Percentiles rank a stretch among this genome's conserved stretches.
Evolutionary conservation across 2,329 filamentous ascomycete genomes (phyloP).

Genomic region (Colletotrichum lupini): DNA sequence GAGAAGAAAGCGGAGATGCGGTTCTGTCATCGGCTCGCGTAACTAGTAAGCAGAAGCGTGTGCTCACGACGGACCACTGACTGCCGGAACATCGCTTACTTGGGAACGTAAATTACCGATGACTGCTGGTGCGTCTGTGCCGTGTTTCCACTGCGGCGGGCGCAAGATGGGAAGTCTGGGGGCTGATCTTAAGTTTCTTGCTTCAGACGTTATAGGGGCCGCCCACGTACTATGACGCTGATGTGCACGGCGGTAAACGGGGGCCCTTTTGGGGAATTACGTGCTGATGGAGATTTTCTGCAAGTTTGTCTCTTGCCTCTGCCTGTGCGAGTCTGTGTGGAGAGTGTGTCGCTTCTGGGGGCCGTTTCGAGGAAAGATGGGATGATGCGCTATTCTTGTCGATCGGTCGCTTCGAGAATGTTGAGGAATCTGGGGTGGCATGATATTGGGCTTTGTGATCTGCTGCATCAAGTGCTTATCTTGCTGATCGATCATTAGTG

Average conservation of each 20-base stretch:
- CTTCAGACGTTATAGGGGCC: neutral
- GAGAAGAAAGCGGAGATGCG: neutral
- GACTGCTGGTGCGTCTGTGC: neutral
- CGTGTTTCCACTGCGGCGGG: neutral
- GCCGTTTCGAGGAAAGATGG: conserved; percentile 7
- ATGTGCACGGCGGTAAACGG: neutral
- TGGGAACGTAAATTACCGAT: neutral
- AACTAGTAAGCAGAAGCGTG: neutral
- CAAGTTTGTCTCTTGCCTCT: neutral
- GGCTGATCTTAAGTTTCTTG: neutral
- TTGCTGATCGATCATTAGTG: conserved; percentile 10
- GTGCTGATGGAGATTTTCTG: neutral
- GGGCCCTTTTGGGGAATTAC: neutral
- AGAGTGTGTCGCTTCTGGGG: neutral
- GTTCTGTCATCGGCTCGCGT: neutral
- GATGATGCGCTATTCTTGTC: neutral
- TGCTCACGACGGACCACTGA: neutral
- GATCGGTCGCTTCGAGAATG: neutral
- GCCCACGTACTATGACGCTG: no score
- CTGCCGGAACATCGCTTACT: neutral
- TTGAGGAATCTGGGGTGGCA: neutral
- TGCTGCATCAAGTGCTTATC: neutral
- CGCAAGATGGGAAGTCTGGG: neutral
- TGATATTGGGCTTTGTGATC: neutral
- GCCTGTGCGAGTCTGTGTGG: no score